A percentile compares a stretch with the other conserved stretches of the same genome.
phyloP scores from a whole-genome alignment of 2,329 filamentous ascomycete species.

The Colletotrichum sojae region DNA sequence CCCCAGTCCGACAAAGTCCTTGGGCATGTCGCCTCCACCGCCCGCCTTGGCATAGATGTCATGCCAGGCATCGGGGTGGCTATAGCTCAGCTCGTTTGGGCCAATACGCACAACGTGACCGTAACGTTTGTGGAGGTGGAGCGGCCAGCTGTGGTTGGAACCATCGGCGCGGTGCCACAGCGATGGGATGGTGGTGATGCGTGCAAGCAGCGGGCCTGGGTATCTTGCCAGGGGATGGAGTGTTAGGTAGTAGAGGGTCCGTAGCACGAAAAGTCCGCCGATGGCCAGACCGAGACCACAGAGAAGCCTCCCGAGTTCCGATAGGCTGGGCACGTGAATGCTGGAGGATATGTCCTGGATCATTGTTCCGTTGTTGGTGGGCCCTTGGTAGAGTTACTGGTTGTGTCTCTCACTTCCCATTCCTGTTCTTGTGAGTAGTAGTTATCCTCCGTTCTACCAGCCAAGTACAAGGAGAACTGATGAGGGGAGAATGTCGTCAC shows the following conservation, averaged over 20 bases:
- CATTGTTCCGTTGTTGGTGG: slow-evolving; percentile 17
- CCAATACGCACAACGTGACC: slow-evolving; percentile 42
- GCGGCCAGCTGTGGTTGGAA: slow-evolving; percentile 36
- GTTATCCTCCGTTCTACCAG: slow-evolving; percentile 1
- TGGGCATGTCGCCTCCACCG: slow-evolving; percentile 40
- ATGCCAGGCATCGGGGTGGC: slow-evolving; percentile 39
- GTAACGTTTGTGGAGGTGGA: slow-evolving; percentile 44
- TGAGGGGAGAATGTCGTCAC: not conserved
- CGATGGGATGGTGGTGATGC: slow-evolving; percentile 27
- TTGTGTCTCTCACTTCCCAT: not conserved
- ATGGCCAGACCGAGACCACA: slow-evolving; percentile 12
- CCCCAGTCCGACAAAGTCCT: slow-evolving; percentile 49
- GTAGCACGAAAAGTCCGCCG: slow-evolving; percentile 19
- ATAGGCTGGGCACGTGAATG: not conserved
- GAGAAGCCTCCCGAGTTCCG: slow-evolving; percentile 8
- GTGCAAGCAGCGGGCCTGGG: slow-evolving; percentile 33
- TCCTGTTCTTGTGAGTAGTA: slow-evolving; percentile 1
- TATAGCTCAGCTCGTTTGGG: slow-evolving; percentile 41
- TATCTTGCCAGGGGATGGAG: slow-evolving; percentile 36
- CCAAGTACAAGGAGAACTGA: slow-evolving; percentile 1
- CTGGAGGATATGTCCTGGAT: slow-evolving; percentile 11
- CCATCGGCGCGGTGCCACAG: slow-evolving; percentile 36
- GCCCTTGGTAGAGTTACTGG: not conserved
- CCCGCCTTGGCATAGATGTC: slow-evolving; percentile 41
- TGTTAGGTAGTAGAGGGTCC: slow-evolving; percentile 36